These are phyloP conservation scores for Fusarium sp. DNA, from an alignment of 2,329 filamentous ascomycete species.

Conservation along the genomic window DNA sequence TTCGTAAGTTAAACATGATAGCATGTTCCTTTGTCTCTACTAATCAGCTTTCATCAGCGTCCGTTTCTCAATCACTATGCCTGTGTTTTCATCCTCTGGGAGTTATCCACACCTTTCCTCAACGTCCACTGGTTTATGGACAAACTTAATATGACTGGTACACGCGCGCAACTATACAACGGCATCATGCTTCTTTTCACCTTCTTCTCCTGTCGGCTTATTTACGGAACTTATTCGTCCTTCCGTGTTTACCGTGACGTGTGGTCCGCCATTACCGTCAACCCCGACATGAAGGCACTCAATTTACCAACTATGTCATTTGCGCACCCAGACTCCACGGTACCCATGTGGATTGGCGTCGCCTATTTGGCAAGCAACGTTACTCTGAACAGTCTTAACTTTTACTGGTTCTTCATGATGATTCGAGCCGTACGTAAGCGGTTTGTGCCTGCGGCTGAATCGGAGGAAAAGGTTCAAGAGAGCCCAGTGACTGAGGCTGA, in stretches of 20 bases:
- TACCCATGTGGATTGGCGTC: constrained; percentile 77
- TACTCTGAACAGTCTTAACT: constrained; percentile 80
- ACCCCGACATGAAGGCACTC: constrained; percentile 49
- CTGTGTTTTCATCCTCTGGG: constrained; percentile 85
- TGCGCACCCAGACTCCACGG: constrained; percentile 59
- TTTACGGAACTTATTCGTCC: constrained; percentile 82
- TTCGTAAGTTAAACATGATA: constrained; percentile 70
- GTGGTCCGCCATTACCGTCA: constrained; percentile 61
- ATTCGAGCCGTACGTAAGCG: constrained; percentile 81
- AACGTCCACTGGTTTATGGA: constrained; percentile 95
- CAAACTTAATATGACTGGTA: constrained; percentile 84
- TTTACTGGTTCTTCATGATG: constrained; percentile 92
- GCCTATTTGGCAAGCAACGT: constrained; percentile 78
- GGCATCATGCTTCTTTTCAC: constrained; percentile 77
- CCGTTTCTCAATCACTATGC: constrained; percentile 89
- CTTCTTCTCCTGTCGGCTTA: constrained; percentile 81
- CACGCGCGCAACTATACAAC: constrained; percentile 79
- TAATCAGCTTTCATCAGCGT: constrained; percentile 61
- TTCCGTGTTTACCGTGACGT: constrained; percentile 77
- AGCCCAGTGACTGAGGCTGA: constrained; percentile 45
- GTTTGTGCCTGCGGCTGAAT: constrained; percentile 66
- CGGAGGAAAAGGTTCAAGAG: constrained; percentile 45
- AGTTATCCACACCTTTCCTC: constrained; percentile 85
- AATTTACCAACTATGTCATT: constrained; percentile 54
- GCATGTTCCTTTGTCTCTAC: background rate